Base-by-base conservation (phyloP, 1,284 basidiomycete genomes). In the Xanthoconium separans region DNA sequence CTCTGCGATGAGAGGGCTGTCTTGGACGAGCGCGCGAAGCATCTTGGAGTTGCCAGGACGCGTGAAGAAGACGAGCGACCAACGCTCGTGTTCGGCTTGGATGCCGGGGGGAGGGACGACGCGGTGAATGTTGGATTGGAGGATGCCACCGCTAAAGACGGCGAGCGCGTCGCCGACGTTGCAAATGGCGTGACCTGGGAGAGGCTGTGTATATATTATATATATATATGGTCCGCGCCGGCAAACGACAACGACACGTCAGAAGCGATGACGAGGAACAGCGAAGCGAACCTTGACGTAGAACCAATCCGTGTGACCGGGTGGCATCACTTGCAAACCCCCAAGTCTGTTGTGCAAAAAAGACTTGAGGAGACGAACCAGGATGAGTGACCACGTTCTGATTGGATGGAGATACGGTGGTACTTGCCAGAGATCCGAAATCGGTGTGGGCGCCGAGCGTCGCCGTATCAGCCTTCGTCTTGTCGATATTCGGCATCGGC, bases 341-440 rank as follows among this genome's bases (percentile, higher is more conserved):
- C 87, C 87, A 0, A 90, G 77, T 15, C 79, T 78, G 65, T 89
- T 89, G 66, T 86, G 83, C 46, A 88, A 70, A 69, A 87, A 81
- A 0, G 83, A 81, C 78, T 84, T 58, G 11, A 27, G n/a, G 42
- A 11, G 15, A 6, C 22, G 22, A 22, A 22, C 22, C 22, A 27
- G 3, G 27, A 27, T 27, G 7, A 27, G 27, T 6, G 4, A 7
- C 27, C 6, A 27, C 27, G 27, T 27, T 22, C 27, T 27, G 27
- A 27, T 27, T 6, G 27, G 27, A 27, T 27, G 6, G 27, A 27
- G 27, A 27, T 27, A 27, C 27, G 24, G 24, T 24, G 27, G 27
- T 6, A 51, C 69, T 64, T 53, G 75, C 78, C 56, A 75, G 64
- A 52, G 77, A 77, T 6, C 81, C 80, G 55, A 82, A 82, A 64